Conservation (phyloP, 345 rosid genomes). For the Acer saccharum region DNA sequence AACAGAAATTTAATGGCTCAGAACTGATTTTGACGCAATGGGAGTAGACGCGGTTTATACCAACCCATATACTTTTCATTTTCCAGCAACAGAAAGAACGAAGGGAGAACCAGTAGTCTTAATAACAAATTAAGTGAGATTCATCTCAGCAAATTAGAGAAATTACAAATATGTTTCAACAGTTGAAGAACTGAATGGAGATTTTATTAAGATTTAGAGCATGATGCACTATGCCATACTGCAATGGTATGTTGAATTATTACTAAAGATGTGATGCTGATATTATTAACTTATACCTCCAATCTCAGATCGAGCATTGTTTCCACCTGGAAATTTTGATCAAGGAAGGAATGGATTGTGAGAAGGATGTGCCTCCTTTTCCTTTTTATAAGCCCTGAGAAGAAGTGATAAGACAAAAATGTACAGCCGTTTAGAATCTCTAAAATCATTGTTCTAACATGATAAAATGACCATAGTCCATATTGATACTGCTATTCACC, state of each 20-base stretch:
- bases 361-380: conserved; percentile 64
- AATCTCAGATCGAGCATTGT: background rate
- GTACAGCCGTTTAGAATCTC: background rate
- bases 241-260: background rate
- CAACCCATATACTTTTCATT: background rate
- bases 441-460: background rate
- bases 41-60: no score
- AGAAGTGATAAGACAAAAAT: conserved; percentile 12
- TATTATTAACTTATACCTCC: background rate
- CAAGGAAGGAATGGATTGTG: conserved; percentile 91
- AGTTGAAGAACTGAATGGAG: background rate
- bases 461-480: background rate
- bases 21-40: no score
- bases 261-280: background rate
- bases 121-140: background rate
- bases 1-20: background rate
- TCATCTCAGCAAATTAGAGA: background rate
- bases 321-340: conserved; percentile 9
- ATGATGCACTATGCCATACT: background rate
- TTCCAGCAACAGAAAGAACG: background rate
- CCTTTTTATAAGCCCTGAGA: conserved; percentile 76
- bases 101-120: background rate
- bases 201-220: background rate
- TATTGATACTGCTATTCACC: conserved; percentile 36
- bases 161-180: background rate